phyloP scores from a whole-genome alignment of 2,329 filamentous ascomycete genomes.

The Botrytis tulipae region DNA sequence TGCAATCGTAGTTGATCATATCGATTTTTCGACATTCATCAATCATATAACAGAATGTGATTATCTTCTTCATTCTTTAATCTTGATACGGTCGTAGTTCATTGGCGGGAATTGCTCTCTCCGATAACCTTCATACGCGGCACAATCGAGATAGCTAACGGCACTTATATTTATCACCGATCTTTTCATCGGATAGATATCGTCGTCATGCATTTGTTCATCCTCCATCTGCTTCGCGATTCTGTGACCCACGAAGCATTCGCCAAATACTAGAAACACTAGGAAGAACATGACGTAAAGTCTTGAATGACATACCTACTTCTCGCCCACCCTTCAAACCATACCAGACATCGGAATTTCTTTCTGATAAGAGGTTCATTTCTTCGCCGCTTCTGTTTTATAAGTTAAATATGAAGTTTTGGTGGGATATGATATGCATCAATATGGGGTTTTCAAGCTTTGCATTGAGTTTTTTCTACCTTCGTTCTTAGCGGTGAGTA shows the following conservation, averaged over 20 bases:
- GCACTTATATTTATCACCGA: accelerated
- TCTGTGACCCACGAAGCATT: background rate
- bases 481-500: background rate
- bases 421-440: background rate
- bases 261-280: background rate
- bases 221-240: background rate
- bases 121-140: accelerated
- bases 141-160: accelerated
- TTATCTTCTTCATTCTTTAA: background rate
- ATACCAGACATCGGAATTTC: background rate
- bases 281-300: background rate
- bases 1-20: background rate
- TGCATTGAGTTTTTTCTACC: background rate
- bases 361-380: accelerated
- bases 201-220: accelerated
- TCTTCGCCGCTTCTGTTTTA: background rate
- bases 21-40: accelerated
- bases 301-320: no score
- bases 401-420: accelerated
- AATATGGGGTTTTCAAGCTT: accelerated
- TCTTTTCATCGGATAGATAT: background rate
- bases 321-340: no score
- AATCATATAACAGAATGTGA: background rate
- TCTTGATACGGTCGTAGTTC: background rate
- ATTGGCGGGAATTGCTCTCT: accelerated